These are phyloP conservation scores for Lupinus albus DNA, from an alignment of 306 rosid genomes.

Conservation along the genomic window DNA sequence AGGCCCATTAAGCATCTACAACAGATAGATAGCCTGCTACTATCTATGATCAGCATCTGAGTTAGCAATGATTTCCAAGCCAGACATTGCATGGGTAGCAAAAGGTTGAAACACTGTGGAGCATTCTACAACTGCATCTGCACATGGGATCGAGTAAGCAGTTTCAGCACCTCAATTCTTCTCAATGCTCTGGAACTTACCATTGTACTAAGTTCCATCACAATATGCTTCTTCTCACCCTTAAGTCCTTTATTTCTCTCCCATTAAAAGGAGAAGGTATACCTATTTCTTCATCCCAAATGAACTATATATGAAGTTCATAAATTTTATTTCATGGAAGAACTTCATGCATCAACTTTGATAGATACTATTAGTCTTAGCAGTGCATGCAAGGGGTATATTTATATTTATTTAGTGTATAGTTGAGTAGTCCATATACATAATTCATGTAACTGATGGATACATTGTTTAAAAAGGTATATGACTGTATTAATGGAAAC, in stretches of 20 bases:
- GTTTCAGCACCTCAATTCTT: slow-evolving; percentile 35
- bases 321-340: too few relatives aligned
- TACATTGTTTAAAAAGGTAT: too few relatives aligned
- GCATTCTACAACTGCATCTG: slow-evolving; percentile 46
- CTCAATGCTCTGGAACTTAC: slow-evolving; percentile 35
- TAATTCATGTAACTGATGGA: too few relatives aligned
- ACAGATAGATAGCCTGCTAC: slow-evolving; percentile 42
- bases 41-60: slow-evolving; percentile 13
- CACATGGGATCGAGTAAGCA: slow-evolving; percentile 30
- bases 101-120: slow-evolving; percentile 47
- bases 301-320: too few relatives aligned
- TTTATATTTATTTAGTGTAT: too few relatives aligned
- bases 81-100: slow-evolving; percentile 54
- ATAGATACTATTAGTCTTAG: too few relatives aligned
- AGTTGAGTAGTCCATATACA: too few relatives aligned
- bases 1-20: slow-evolving; percentile 60
- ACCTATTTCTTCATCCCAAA: too few relatives aligned
- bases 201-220: slow-evolving; percentile 30
- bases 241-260: not conserved
- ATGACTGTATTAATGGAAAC: too few relatives aligned
- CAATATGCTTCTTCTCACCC: slow-evolving; percentile 13
- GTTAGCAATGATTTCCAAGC: slow-evolving; percentile 40
- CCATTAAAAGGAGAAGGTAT: not conserved
- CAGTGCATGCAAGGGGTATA: too few relatives aligned
- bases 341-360: too few relatives aligned